Conservation (phyloP, 2,329 filamentous ascomycete genomes). For the Hawksworthiomyces lignivorus region DNA sequence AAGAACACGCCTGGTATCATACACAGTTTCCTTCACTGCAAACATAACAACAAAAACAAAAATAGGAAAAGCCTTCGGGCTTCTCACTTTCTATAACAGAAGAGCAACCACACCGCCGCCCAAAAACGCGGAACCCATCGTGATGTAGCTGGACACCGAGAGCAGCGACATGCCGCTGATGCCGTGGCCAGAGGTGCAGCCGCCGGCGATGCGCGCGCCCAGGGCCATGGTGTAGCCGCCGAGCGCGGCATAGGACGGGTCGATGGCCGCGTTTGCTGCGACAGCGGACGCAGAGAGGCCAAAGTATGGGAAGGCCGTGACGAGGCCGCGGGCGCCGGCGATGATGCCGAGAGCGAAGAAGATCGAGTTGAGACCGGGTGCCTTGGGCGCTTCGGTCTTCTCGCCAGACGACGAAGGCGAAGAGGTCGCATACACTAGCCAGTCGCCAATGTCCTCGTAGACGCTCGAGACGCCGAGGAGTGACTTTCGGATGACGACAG, state of each 20-base stretch:
- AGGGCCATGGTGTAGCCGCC: slow-evolving; percentile 53
- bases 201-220: slow-evolving; percentile 55
- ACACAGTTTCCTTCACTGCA: neutral
- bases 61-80: neutral
- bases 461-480: slow-evolving; percentile 54
- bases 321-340: slow-evolving; percentile 14
- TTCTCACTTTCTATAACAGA: neutral
- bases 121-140: slow-evolving; percentile 50
- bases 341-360: slow-evolving; percentile 24
- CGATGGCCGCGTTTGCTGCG: slow-evolving; percentile 20
- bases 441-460: slow-evolving; percentile 53
- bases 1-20: too few relatives aligned
- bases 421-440: slow-evolving; percentile 30
- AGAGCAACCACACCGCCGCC: slow-evolving; percentile 28
- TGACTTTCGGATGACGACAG: slow-evolving; percentile 42
- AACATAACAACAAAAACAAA: neutral
- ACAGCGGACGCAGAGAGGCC: slow-evolving; percentile 4
- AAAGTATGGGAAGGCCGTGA: slow-evolving; percentile 3
- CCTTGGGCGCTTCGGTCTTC: neutral
- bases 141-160: slow-evolving; percentile 54
- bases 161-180: slow-evolving; percentile 60
- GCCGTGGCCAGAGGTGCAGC: slow-evolving; percentile 62
- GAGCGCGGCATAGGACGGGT: slow-evolving; percentile 32
- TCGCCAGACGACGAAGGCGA: neutral
- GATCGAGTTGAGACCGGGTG: slow-evolving; percentile 21